phyloP scores from a whole-genome alignment of 208 protist genomes.

The Trypanosoma vivax region DNA sequence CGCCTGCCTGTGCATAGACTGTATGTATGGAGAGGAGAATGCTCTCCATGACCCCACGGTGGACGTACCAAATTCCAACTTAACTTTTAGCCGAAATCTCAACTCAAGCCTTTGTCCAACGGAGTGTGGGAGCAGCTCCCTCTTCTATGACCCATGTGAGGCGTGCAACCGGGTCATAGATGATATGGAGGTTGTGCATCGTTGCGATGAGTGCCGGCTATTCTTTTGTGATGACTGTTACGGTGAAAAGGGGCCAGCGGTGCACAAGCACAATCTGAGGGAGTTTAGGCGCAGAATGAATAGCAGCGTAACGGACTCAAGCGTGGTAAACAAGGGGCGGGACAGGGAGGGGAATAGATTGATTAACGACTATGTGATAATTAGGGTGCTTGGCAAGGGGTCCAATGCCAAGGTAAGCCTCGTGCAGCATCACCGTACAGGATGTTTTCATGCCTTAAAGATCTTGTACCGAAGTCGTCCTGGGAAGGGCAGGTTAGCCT shows the following conservation, averaged over 20 bases:
- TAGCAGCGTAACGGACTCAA: conserved; percentile 29
- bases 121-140: conserved; percentile 35
- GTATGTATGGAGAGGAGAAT: conserved; percentile 21
- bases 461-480: conserved; percentile 40
- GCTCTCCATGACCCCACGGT: conserved; percentile 36
- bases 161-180: conserved; percentile 47
- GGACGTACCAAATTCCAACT: conserved; percentile 40
- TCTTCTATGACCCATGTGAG: conserved; percentile 76
- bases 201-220: conserved; percentile 65
- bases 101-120: conserved; percentile 16
- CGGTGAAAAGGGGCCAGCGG: conserved; percentile 6
- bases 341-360: conserved; percentile 77
- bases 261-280: conserved; percentile 53
- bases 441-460: conserved; percentile 74
- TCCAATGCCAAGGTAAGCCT: conserved; percentile 86
- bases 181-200: conserved; percentile 62
- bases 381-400: conserved; percentile 69
- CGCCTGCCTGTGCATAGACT: background rate
- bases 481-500: conserved; percentile 10
- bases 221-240: conserved; percentile 58
- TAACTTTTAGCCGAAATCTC: conserved; percentile 39
- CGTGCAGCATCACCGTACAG: conserved; percentile 66
- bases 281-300: conserved; percentile 45
- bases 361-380: conserved; percentile 89
- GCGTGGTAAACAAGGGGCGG: conserved; percentile 44